Evolutionary conservation across 1,284 basidiomycete species (phyloP).

Genomic region (Agaricales sp.): DNA sequence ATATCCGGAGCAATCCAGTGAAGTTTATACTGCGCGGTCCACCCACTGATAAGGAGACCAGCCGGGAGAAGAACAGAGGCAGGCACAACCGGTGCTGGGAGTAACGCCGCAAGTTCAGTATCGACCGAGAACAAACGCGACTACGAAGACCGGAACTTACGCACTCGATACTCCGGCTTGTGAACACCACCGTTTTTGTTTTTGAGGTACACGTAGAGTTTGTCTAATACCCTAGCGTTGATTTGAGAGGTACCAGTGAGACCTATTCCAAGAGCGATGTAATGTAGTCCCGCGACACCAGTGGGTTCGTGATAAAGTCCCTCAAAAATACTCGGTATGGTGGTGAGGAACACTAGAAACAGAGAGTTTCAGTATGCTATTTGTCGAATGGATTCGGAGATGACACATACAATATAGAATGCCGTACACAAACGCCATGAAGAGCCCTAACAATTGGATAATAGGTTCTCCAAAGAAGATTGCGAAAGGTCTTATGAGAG

Average conservation of each 20-base stretch:
- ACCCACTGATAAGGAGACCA: slow-evolving; percentile 53
- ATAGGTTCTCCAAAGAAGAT: not conserved
- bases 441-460: not conserved
- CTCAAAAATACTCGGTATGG: slow-evolving; percentile 52
- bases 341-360: slow-evolving; percentile 49
- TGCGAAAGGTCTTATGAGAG: slow-evolving; percentile 29
- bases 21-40: slow-evolving; percentile 38
- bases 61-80: slow-evolving; percentile 40
- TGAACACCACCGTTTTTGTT: slow-evolving; percentile 40
- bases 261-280: slow-evolving; percentile 54
- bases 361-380: not conserved
- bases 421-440: slow-evolving; percentile 32
- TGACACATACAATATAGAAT: slow-evolving; percentile 16
- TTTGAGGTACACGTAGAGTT: slow-evolving; percentile 40
- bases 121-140: not conserved
- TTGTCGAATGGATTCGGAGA: no score
- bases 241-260: slow-evolving; percentile 41
- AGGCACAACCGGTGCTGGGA: slow-evolving; percentile 48
- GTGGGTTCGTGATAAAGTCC: slow-evolving; percentile 35
- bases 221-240: slow-evolving; percentile 48
- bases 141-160: slow-evolving; percentile 18
- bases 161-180: slow-evolving; percentile 46
- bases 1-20: slow-evolving; percentile 55
- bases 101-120: not conserved
- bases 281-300: slow-evolving; percentile 52